phyloP scores from a whole-genome alignment of 345 rosid species.

The thale cress (Arabidopsis thaliana) region TAIR10.1 NC_003074.8:2045501-2046000 shows the following conservation, averaged over 20 bases:
- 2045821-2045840: conserved; percentile 8
- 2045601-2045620: conserved; percentile 63
- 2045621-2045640: conserved; percentile 54
- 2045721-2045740: conserved; percentile 55
- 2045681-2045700: background rate
- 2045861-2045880: conserved; percentile 39
- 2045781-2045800: conserved; percentile 64
- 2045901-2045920: conserved; percentile 64
- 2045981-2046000: conserved; percentile 58
- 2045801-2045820: conserved; percentile 22
- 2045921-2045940: conserved; percentile 56
- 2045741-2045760: conserved; percentile 57
- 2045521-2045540: conserved; percentile 10
- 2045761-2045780: conserved; percentile 68
- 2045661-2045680: background rate
- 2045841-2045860: background rate
- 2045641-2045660: conserved; percentile 65
- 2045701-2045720: conserved; percentile 4
- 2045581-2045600: conserved; percentile 67
- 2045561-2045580: conserved; percentile 50
- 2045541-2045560: conserved; percentile 58
- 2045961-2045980: conserved; percentile 54
- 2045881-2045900: conserved; percentile 70
- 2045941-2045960: conserved; percentile 52
- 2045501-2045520: background rate